phyloP scores from a whole-genome alignment of 179 eudicot species.

The Actinidia chinensis region DNA sequence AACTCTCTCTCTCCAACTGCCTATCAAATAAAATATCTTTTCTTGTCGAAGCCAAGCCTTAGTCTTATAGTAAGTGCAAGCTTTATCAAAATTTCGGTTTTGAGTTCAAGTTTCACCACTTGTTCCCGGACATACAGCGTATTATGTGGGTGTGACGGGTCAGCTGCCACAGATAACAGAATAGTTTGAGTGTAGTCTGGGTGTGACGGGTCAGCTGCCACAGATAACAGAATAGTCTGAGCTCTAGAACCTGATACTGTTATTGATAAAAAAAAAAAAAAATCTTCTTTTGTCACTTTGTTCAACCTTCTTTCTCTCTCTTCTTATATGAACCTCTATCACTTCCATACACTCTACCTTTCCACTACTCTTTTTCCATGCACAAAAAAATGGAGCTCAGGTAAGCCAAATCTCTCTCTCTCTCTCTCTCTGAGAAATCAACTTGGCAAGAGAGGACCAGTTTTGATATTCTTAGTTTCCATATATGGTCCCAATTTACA shows the following conservation, averaged over 20 bases:
- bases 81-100: too few species aligned
- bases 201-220: too few species aligned
- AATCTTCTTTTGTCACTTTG: neutral
- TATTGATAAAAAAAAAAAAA: too few species aligned
- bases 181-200: too few species aligned
- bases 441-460: conserved; percentile 4
- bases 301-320: neutral
- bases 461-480: neutral
- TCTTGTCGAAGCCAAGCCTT: too few species aligned
- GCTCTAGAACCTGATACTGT: too few species aligned
- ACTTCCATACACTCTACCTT: neutral
- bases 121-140: too few species aligned
- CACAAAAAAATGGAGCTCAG: conserved; percentile 8
- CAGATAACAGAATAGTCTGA: too few species aligned
- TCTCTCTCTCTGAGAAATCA: neutral
- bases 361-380: neutral
- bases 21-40: neutral
- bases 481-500: conserved; percentile 12
- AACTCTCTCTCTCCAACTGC: neutral
- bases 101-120: too few species aligned
- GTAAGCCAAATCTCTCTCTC: neutral
- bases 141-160: too few species aligned
- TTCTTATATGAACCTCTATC: neutral
- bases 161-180: too few species aligned
- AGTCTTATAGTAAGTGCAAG: too few species aligned